phyloP scores from a whole-genome alignment of 441 rosid genomes.

The Syzygium malaccense region DNA sequence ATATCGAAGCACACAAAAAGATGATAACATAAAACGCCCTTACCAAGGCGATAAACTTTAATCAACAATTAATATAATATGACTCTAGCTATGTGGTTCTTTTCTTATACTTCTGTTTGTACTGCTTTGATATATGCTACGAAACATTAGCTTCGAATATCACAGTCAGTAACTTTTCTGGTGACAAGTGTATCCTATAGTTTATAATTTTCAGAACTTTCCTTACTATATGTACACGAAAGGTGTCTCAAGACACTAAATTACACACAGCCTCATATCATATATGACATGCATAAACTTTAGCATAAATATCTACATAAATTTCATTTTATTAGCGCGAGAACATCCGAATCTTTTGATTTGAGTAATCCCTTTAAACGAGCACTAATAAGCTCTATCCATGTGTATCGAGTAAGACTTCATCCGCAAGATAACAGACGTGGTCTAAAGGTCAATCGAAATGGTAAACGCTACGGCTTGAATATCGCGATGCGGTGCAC shows the following conservation, averaged over 20 bases:
- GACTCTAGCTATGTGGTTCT: background rate
- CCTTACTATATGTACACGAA: background rate
- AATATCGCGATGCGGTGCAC: background rate
- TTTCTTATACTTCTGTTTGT: background rate
- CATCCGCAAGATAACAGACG: background rate
- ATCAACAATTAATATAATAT: background rate
- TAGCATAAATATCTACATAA: background rate
- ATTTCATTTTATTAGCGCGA: background rate
- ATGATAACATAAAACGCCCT: background rate
- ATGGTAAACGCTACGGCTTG: background rate
- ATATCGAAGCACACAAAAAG: background rate
- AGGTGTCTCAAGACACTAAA: accelerated
- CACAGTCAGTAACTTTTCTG: background rate
- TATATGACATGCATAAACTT: background rate
- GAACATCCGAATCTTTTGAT: background rate
- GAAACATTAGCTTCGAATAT: background rate
- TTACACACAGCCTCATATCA: background rate
- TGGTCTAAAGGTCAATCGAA: background rate
- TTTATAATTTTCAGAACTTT: accelerated
- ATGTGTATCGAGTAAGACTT: background rate
- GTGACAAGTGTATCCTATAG: background rate
- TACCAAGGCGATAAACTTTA: background rate
- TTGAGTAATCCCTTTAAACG: background rate
- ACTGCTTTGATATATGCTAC: background rate
- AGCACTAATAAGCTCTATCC: background rate